Percentiles rank a stretch among this genome's conserved stretches.
Conservation (phyloP, 2,329 filamentous ascomycete genomes). For the Beauveria sp. region DNA sequence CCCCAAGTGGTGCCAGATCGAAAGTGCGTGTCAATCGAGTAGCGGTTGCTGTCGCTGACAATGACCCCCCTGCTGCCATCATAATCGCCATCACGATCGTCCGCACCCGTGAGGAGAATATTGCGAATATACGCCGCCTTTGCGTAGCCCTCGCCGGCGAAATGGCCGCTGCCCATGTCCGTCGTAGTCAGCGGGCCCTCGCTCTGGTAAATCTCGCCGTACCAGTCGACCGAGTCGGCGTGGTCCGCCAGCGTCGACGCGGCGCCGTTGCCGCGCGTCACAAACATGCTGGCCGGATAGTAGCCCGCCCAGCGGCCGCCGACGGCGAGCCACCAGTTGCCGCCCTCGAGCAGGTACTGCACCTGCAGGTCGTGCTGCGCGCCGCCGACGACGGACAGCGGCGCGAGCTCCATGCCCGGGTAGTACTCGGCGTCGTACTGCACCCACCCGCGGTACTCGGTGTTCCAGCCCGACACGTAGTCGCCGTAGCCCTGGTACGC, state of each 20-base stretch:
- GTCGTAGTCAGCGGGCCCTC: conserved; percentile 10
- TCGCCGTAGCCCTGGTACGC: conserved; percentile 8
- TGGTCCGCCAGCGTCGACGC: conserved; percentile 7
- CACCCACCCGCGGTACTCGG: conserved; percentile 12
- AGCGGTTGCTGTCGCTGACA: conserved; percentile 11
- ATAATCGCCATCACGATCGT: not conserved
- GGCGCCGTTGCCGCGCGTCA: not conserved
- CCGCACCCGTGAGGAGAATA: not conserved
- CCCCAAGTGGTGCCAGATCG: conserved; percentile 1
- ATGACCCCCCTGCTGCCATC: conserved; percentile 5
- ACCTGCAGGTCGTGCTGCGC: conserved; percentile 7
- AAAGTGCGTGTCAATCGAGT: conserved; percentile 12
- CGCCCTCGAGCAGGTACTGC: not conserved
- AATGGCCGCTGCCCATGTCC: conserved; percentile 13
- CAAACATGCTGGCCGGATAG: conserved; percentile 10
- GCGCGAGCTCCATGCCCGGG: conserved; percentile 11
- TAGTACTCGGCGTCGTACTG: conserved; percentile 11
- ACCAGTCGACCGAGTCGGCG: conserved; percentile 10
- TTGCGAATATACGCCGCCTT: conserved; percentile 12
- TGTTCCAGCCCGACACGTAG: conserved; percentile 11
- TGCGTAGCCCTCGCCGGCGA: conserved; percentile 7
- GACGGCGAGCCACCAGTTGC: conserved; percentile 13
- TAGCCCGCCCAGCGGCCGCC: conserved; percentile 10
- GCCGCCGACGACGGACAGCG: conserved; percentile 7
- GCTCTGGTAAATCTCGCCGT: conserved; percentile 12